Evolutionary conservation across 331 rosid genomes (phyloP).

Genomic region (Pyracantha coccinea): DNA sequence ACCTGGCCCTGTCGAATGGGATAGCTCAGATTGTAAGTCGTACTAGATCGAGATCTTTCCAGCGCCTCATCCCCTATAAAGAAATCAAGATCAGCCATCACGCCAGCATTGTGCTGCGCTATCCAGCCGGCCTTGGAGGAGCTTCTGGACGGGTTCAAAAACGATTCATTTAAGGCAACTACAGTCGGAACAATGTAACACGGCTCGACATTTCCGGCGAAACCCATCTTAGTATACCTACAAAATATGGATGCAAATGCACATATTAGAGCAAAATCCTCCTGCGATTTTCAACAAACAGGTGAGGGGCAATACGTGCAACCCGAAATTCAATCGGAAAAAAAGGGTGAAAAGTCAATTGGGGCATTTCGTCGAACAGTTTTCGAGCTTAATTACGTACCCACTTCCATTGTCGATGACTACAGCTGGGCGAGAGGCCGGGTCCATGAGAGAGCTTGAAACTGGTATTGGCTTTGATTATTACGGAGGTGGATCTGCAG

Average conservation of each 20-base stretch:
- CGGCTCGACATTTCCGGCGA: constrained; percentile 97
- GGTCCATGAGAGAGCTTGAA: constrained; percentile 63
- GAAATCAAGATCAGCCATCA: constrained; percentile 99
- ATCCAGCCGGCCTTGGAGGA: constrained; percentile 74
- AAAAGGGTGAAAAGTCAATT: background rate
- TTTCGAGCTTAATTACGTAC: constrained; percentile 30
- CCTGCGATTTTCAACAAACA: constrained; percentile 39
- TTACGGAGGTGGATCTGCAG: constrained; percentile 45
- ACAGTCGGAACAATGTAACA: constrained; percentile 84
- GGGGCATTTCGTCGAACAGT: constrained; percentile 32
- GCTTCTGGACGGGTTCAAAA: constrained; percentile 58
- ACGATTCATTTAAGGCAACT: constrained; percentile 87
- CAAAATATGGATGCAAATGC: constrained; percentile 5
- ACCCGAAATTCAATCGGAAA: background rate
- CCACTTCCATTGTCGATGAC: constrained; percentile 97
- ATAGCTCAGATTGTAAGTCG: constrained; percentile 69
- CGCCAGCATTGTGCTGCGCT: constrained; percentile 98
- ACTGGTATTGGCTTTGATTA: constrained; percentile 4
- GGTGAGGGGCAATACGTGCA: background rate
- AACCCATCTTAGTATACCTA: constrained; percentile 99
- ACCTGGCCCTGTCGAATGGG: constrained; percentile 91
- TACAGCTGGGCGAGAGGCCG: constrained; percentile 93
- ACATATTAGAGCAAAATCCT: constrained; percentile 2
- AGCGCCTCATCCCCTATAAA: constrained; percentile 94
- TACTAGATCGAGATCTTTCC: constrained; percentile 73